These are phyloP conservation scores for Thymus quinquecostatus DNA, from an alignment of 257 asterid genomes.

Conservation along the genomic window DNA sequence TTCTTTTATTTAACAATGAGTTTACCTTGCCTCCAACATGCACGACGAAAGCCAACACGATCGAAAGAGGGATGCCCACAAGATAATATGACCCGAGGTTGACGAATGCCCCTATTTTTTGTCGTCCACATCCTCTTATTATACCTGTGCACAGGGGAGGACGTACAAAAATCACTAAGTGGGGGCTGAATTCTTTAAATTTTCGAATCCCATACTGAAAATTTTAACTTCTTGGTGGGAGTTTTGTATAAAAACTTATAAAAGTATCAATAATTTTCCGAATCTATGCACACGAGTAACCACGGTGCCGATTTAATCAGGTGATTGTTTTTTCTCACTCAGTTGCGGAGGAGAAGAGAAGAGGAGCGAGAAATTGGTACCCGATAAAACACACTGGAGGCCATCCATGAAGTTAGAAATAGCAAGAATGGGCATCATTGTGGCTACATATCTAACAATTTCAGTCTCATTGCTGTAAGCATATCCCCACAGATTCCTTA, in stretches of 20 bases:
- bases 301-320: too few relatives aligned
- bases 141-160: conserved; percentile 43
- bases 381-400: conserved; percentile 82
- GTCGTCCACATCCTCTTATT: conserved; percentile 81
- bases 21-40: conserved; percentile 76
- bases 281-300: too few relatives aligned
- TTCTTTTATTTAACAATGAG: too few relatives aligned
- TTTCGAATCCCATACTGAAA: too few relatives aligned
- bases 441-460: conserved; percentile 62
- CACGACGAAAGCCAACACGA: conserved; percentile 64
- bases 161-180: too few relatives aligned
- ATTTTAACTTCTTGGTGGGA: too few relatives aligned
- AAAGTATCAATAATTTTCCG: too few relatives aligned
- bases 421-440: conserved; percentile 81
- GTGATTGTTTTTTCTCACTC: too few relatives aligned
- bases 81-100: conserved; percentile 88
- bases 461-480: conserved; percentile 74
- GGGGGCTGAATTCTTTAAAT: too few relatives aligned
- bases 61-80: conserved; percentile 71
- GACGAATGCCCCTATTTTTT: conserved; percentile 81
- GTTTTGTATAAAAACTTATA: too few relatives aligned
- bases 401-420: conserved; percentile 75
- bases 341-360: too few relatives aligned
- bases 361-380: conserved; percentile 32
- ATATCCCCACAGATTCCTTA: conserved; percentile 64